phyloP scores from a whole-genome alignment of 139 green algal genomes.

The Nannochloris sp. region DNA sequence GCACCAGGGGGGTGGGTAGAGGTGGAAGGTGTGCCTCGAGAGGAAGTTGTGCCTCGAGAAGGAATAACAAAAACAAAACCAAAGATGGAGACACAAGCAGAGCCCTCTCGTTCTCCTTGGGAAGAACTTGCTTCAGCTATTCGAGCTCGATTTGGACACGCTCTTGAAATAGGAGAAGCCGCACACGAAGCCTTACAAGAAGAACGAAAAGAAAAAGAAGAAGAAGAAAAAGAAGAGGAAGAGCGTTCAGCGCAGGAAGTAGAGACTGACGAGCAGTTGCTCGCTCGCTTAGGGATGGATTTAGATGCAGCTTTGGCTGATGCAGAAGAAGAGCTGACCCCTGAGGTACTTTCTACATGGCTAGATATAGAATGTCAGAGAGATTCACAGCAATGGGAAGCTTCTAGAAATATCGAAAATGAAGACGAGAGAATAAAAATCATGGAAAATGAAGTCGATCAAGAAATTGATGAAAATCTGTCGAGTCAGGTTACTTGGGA shows the following conservation, averaged over 20 bases:
- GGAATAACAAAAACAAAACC: neutral
- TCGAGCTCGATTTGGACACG: slow-evolving; percentile 1
- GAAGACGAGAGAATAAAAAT: neutral
- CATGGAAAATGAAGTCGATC: neutral
- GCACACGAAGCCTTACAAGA: neutral
- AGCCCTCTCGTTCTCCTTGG: slow-evolving; percentile 27
- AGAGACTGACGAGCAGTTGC: neutral
- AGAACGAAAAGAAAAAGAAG: slow-evolving; percentile 6
- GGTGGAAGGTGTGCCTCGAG: neutral
- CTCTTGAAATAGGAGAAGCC: neutral
- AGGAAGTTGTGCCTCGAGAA: neutral
- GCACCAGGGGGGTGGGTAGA: neutral
- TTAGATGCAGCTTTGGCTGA: slow-evolving; percentile 49
- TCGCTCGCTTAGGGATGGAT: slow-evolving; percentile 42
- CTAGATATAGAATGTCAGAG: slow-evolving; percentile 16
- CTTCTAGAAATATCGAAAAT: neutral
- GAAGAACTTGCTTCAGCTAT: slow-evolving; percentile 21
- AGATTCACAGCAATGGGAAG: slow-evolving; percentile 11
- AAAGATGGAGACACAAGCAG: neutral
- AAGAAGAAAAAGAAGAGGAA: slow-evolving; percentile 29
- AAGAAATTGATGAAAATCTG: slow-evolving; percentile 3
- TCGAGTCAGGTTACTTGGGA: slow-evolving; percentile 2
- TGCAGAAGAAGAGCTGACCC: slow-evolving; percentile 16
- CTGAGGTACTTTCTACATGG: slow-evolving; percentile 19
- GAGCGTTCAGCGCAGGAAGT: slow-evolving; percentile 22